Base-by-base conservation (phyloP, 1,284 basidiomycete species). In the Ustilago loliicola region DNA sequence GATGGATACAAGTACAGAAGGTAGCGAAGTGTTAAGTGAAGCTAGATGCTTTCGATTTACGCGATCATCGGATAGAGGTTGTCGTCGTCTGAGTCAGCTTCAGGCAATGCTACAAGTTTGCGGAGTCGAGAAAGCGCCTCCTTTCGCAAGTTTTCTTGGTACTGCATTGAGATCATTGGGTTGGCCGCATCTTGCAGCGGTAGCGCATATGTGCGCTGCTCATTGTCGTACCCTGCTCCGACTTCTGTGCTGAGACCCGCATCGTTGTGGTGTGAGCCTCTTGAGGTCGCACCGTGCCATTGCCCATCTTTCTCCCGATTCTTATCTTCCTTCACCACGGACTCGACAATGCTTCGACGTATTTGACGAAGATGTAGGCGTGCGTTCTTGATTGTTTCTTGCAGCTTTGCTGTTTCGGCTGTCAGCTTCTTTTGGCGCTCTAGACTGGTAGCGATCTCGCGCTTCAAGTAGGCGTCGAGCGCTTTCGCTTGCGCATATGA, bases 401-500 rank as follows among this genome's bases (percentile, higher is more conserved):
- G 64, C 58, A 73, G 32, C 51, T 68, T 70, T 19, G 52, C 58
- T 2, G 61, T 58, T 38, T 75, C 67, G 27, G 48, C 68, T 1
- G 58, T 47, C 25, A 78, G 32, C 66, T 78, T 78, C 50, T 61
- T 65, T 50, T 75, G 67, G 8, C 76, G 67, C 32, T 75, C 72
- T 23, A 78, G 66, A 42, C 72, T 74, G 29, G 56, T 34, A 3
- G 58, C 48, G 48, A 81, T 73, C 48, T 82, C 81, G 27, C 53
- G 53, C 47, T 71, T 68, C 23, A 79, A 62, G 42, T 67, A 82
- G 2, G 70, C 59, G n/a, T 68, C 54, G n/a, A 72, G 60, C 59
- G 50, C 53, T 30, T 75, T 79, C 17, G 68, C 64, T 59, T 84
- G 77, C 5, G 77, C 70, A 52, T 82, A 84, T 15, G 75, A 79